Evolutionary conservation across 139 green algal genomes (phyloP).

Genomic region (Mesotaenium endlicherianum): DNA sequence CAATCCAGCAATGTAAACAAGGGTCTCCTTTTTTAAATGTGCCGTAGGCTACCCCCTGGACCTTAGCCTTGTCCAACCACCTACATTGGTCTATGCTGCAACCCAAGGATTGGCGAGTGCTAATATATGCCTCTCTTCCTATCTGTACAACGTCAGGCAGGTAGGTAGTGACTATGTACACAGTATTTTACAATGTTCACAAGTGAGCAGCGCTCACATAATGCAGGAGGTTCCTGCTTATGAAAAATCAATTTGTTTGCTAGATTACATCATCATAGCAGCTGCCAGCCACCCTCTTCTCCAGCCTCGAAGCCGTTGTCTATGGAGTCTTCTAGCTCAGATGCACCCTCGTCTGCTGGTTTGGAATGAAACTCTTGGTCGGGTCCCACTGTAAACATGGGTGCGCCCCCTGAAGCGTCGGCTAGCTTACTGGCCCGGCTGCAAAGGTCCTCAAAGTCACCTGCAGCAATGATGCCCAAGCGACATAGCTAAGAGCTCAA

Average conservation of each 20-base stretch:
- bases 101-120: too few relatives aligned
- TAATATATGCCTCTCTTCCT: too few relatives aligned
- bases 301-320: background rate
- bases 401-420: background rate
- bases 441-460: background rate
- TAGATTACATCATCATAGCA: background rate
- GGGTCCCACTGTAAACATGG: conserved; percentile 10
- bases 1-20: too few relatives aligned
- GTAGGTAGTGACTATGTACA: too few relatives aligned
- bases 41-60: too few relatives aligned
- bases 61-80: too few relatives aligned
- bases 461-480: conserved; percentile 2
- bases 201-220: background rate
- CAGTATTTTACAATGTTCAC: background rate
- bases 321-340: background rate
- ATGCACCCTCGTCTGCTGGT: background rate
- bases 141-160: too few relatives aligned
- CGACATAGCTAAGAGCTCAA: background rate
- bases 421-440: background rate
- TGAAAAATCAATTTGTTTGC: too few relatives aligned
- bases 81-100: too few relatives aligned
- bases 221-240: background rate
- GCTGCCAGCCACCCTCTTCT: background rate
- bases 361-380: background rate
- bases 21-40: too few relatives aligned